Evolutionary conservation across 257 asterid genomes (phyloP).

Genomic region (Anisodus acutangulus): DNA sequence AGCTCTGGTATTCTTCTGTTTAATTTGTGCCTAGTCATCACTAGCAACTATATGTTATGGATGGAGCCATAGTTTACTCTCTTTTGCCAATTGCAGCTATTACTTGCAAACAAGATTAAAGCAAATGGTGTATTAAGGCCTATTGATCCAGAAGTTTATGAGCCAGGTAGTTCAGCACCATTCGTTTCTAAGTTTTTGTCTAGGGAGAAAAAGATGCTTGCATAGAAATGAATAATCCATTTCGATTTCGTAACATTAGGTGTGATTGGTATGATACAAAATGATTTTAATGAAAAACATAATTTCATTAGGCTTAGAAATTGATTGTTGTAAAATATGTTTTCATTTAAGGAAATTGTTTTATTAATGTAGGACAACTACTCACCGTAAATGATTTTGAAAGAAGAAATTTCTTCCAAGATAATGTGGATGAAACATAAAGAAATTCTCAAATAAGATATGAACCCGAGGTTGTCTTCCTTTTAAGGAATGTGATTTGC

Average conservation of each 20-base stretch:
- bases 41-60: background rate
- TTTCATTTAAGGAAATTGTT: background rate
- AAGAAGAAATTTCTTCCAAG: background rate
- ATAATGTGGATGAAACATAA: background rate
- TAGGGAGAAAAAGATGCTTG: background rate
- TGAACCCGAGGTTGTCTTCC: background rate
- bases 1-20: slow-evolving; percentile 64
- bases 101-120: slow-evolving; percentile 63
- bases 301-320: background rate
- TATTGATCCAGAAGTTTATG: slow-evolving; percentile 69
- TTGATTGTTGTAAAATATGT: background rate
- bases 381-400: background rate
- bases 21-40: background rate
- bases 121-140: slow-evolving; percentile 84
- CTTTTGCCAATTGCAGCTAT: slow-evolving; percentile 52
- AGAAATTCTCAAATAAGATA: background rate
- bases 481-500: background rate
- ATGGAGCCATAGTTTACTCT: background rate
- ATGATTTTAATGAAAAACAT: background rate
- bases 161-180: slow-evolving; percentile 60
- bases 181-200: slow-evolving; percentile 13
- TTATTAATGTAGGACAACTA: background rate
- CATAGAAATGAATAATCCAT: background rate
- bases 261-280: background rate
- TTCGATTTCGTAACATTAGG: background rate